Percentiles rank a stretch among this genome's conserved stretches.
phyloP scores from a whole-genome alignment of 1,284 basidiomycete species.

The Papiliotrema nemorosa region DNA sequence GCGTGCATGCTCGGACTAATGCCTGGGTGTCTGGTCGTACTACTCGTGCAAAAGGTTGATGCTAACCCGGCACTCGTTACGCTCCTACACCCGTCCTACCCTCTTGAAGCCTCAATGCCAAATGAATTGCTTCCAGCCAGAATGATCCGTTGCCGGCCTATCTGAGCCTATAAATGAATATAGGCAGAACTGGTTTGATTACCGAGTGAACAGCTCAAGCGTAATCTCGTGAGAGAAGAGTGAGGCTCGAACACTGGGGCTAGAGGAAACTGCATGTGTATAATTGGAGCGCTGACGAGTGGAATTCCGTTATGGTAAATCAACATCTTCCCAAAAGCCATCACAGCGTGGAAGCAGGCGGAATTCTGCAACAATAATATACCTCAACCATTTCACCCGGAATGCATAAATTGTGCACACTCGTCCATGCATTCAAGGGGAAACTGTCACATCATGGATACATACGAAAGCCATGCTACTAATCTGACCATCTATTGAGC shows the following conservation, averaged over 20 bases:
- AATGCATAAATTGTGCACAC: too few species aligned
- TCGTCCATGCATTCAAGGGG: too few species aligned
- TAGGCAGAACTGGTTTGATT: constrained; percentile 1
- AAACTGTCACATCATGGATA: too few species aligned
- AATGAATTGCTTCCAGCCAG: constrained; percentile 1
- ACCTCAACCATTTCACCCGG: too few species aligned
- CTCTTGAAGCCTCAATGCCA: constrained; percentile 5
- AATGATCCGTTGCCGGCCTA: constrained; percentile 7
- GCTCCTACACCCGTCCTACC: constrained; percentile 5
- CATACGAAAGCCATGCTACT: too few species aligned
- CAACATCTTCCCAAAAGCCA: constrained; percentile 2
- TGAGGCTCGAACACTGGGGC: constrained; percentile 5
- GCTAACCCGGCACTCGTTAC: constrained; percentile 1
- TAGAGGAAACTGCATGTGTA: constrained; percentile 4
- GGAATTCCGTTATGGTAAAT: constrained; percentile 1
- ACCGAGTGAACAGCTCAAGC: constrained; percentile 1
- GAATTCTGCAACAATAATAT: too few species aligned
- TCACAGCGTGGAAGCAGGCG: neutral
- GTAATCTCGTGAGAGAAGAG: neutral
- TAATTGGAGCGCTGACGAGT: constrained; percentile 2
- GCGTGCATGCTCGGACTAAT: too few species aligned
- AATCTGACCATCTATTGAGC: neutral
- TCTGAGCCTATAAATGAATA: neutral
- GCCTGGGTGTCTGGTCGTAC: too few species aligned
- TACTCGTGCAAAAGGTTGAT: constrained; percentile 3